Evolutionary conservation across 2,329 filamentous ascomycete genomes (phyloP).

Genomic region (Fusarium secorum): DNA sequence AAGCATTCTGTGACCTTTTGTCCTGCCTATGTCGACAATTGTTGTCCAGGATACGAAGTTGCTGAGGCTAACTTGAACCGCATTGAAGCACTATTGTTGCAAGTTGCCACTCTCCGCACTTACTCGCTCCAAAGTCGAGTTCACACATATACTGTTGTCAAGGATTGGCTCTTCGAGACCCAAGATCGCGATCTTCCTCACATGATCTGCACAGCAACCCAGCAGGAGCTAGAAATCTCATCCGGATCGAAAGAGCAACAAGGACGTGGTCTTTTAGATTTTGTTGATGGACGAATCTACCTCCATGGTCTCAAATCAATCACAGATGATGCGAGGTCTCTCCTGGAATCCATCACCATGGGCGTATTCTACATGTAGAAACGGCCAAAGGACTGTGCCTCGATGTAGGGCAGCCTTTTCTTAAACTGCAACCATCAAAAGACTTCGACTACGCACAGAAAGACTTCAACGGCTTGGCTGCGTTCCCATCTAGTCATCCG

Average conservation of each 20-base stretch:
- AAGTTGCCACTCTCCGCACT: slow-evolving; percentile 5
- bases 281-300: slow-evolving; percentile 37
- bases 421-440: background rate
- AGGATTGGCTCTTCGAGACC: background rate
- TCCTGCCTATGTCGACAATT: slow-evolving; percentile 8
- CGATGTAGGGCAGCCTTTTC: background rate
- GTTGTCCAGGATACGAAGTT: background rate
- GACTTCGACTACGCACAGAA: background rate
- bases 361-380: background rate
- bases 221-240: background rate
- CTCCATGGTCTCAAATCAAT: slow-evolving; percentile 28
- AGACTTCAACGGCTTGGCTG: slow-evolving; percentile 25
- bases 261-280: background rate
- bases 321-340: background rate
- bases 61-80: background rate
- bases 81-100: slow-evolving; percentile 22
- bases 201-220: background rate
- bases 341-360: background rate
- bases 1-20: slow-evolving; percentile 21
- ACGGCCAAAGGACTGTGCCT: background rate
- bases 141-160: background rate
- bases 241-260: background rate
- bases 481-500: slow-evolving; percentile 58
- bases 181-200: slow-evolving; percentile 16
- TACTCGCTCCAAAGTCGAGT: slow-evolving; percentile 23